Percentiles rank a stretch among this genome's conserved stretches.
These are phyloP conservation scores for Yamadazyma aaseri DNA, from an alignment of 1,139 yeast genomes.

Conservation along the genomic window DNA sequence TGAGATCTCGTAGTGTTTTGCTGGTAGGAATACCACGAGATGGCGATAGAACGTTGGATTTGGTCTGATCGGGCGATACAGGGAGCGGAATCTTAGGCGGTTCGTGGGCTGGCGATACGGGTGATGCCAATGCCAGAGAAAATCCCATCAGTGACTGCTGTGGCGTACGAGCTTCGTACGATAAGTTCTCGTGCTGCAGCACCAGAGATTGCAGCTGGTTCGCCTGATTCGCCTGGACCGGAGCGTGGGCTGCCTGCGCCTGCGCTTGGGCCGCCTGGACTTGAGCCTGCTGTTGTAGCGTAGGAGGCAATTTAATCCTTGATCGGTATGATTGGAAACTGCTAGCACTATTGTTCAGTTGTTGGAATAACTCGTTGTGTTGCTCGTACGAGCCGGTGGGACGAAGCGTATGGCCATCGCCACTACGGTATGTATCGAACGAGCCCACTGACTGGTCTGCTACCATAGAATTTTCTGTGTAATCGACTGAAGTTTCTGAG, in stretches of 20 bases:
- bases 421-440: slow-evolving; percentile 4
- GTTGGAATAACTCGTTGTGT: slow-evolving; percentile 9
- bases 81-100: slow-evolving; percentile 16
- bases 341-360: slow-evolving; percentile 23
- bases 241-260: neutral
- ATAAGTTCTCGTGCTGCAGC: no score
- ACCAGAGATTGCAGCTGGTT: no score
- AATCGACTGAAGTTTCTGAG: no score
- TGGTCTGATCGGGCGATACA: slow-evolving; percentile 12
- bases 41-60: slow-evolving; percentile 10
- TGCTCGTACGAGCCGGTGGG: neutral
- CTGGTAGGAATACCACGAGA: slow-evolving; percentile 11
- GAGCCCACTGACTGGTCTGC: slow-evolving; percentile 1
- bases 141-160: no score
- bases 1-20: slow-evolving; percentile 15
- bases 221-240: no score
- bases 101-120: no score
- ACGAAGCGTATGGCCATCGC: neutral
- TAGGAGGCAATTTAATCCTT: slow-evolving; percentile 32
- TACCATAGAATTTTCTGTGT: no score
- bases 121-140: no score
- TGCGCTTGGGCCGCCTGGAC: slow-evolving; percentile 5
- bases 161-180: no score
- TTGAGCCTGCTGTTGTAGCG: slow-evolving; percentile 13
- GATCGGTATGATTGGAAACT: slow-evolving; percentile 34